Evolutionary conservation across 2,329 filamentous ascomycete genomes (phyloP).

Genomic region (Talaromyces sp.): DNA sequence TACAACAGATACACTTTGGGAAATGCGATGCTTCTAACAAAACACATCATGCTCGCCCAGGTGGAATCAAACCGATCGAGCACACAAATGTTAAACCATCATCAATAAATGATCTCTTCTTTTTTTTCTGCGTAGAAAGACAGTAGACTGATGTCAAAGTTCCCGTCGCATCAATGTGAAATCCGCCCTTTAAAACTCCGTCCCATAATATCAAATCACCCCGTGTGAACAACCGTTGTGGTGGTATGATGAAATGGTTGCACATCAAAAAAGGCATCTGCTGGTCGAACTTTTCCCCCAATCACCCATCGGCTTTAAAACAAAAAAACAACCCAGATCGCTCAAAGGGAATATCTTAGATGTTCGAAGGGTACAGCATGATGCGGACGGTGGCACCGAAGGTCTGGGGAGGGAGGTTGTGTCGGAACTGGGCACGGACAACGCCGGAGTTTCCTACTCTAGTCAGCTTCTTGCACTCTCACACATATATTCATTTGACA

Average conservation of each 20-base stretch:
- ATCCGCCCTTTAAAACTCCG: not conserved
- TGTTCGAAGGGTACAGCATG: conserved; percentile 97
- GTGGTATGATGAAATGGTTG: conserved; percentile 2
- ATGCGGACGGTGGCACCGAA: conserved; percentile 95
- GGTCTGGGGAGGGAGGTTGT: conserved; percentile 91
- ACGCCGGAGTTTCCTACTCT: conserved; percentile 86
- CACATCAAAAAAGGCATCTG: not conserved
- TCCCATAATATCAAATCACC: conserved; percentile 2
- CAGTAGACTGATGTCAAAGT: not conserved
- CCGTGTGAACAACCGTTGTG: not conserved
- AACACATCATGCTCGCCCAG: conserved; percentile 23
- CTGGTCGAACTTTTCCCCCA: not conserved
- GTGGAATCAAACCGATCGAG: conserved; percentile 18
- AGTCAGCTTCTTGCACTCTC: conserved; percentile 3
- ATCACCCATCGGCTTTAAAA: not conserved
- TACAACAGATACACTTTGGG: conserved; percentile 31
- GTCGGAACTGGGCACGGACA: conserved; percentile 94
- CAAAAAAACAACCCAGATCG: conserved; percentile 9
- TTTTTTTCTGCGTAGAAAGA: conserved; percentile 1
- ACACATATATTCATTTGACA: conserved; percentile 22
- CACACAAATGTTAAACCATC: conserved; percentile 19
- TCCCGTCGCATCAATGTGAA: not conserved
- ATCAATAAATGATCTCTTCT: conserved; percentile 24
- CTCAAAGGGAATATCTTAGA: conserved; percentile 55
- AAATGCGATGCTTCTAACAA: conserved; percentile 25